Evolutionary conservation across 192 early-diverging fungal species (phyloP).

Genomic region (Coemansia sp.): DNA sequence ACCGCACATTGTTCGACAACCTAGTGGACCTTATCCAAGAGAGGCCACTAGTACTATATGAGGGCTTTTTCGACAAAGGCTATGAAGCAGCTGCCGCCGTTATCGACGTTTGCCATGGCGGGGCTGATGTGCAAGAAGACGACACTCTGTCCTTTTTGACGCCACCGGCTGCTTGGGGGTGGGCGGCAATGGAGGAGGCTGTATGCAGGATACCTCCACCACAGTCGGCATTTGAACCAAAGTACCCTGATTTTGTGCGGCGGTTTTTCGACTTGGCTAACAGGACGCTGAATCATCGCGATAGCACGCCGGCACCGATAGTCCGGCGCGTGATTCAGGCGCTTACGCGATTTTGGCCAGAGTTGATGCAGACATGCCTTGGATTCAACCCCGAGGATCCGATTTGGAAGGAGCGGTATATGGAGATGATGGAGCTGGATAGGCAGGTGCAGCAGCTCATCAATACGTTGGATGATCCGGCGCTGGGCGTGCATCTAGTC

Average conservation of each 20-base stretch:
- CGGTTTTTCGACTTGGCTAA: constrained; percentile 33
- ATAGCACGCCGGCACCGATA: constrained; percentile 37
- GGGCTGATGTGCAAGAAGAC: constrained; percentile 13
- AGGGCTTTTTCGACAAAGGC: constrained; percentile 33
- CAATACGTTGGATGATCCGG: constrained; percentile 39
- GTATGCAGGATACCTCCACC: constrained; percentile 32
- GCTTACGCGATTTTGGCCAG: constrained; percentile 48
- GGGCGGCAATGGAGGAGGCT: constrained; percentile 51
- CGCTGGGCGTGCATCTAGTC: constrained; percentile 42
- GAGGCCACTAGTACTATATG: constrained; percentile 39
- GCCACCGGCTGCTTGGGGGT: constrained; percentile 51
- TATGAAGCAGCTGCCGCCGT: constrained; percentile 36
- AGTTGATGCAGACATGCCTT: constrained; percentile 23
- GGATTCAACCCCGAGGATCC: neutral
- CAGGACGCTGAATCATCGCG: constrained; percentile 26
- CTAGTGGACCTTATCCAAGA: constrained; percentile 39
- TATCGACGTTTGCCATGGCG: constrained; percentile 28
- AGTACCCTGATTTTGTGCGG: constrained; percentile 30
- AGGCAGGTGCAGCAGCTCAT: constrained; percentile 21
- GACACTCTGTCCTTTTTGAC: constrained; percentile 46
- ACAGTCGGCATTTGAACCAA: constrained; percentile 18
- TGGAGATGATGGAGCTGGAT: constrained; percentile 28
- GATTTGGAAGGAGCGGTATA: constrained; percentile 26
- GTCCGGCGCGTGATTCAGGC: constrained; percentile 47
- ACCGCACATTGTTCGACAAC: constrained; percentile 49